phyloP scores from a whole-genome alignment of 129 eudicot genomes.

The Ambrosia trifida region DNA sequence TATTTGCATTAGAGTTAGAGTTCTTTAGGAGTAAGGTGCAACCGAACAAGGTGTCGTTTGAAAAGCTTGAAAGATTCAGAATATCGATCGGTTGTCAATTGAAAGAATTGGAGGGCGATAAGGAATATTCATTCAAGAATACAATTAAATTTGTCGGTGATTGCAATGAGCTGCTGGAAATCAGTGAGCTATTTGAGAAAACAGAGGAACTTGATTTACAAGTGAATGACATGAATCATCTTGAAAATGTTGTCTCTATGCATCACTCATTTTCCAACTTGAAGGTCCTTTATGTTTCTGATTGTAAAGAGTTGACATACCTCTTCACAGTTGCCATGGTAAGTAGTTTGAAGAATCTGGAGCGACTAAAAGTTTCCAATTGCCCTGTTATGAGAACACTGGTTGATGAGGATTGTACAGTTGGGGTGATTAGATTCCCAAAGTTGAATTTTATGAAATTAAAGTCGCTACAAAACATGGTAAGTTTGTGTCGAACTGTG shows the following conservation, averaged over 20 bases:
- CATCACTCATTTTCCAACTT: neutral
- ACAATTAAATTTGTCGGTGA: neutral
- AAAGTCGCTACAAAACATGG: neutral
- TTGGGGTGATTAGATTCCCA: neutral
- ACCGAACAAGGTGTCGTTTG: constrained; percentile 1
- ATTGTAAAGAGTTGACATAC: neutral
- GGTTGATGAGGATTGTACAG: neutral
- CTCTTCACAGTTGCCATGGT: neutral
- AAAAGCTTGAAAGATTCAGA: neutral
- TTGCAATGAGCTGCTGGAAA: neutral
- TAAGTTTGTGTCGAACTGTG: neutral
- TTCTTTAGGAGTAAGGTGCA: neutral
- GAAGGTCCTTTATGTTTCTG: neutral
- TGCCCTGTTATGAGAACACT: neutral
- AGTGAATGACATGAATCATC: constrained; percentile 1
- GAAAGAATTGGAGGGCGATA: neutral
- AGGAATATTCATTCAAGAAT: neutral
- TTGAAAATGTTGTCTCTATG: neutral
- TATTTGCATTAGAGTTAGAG: constrained; percentile 6
- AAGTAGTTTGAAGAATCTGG: constrained; percentile 5
- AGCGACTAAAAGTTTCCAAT: neutral
- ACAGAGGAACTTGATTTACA: neutral
- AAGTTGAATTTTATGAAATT: neutral
- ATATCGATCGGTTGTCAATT: constrained; percentile 4
- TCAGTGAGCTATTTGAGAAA: neutral